Evolutionary conservation across 2,329 filamentous ascomycete genomes (phyloP), one percentile per base, ranked within the genome.

Genomic region (Scleromitrula shiraiana): DNA sequence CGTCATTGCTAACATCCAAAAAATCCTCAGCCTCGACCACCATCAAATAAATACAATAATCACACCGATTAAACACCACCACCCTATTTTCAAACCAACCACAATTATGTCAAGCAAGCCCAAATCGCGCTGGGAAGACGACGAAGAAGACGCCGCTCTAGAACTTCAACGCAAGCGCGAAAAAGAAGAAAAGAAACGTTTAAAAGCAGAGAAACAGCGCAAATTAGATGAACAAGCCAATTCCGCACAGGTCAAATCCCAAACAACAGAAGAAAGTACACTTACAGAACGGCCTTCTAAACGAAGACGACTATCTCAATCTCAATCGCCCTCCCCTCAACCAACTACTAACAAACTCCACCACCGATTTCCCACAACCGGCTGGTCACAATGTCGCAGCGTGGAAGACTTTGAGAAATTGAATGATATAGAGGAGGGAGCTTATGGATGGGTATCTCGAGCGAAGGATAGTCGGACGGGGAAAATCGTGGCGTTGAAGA

Each of bases 401-500:
- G 84, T 95, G 22, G 85, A 91, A 62, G 83, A 88, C 62, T 98
- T 90, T 68, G 87, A 96, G 61, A 85, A 87, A 57, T 74, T 98
- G 49, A 98, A 98, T 66, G 86, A 93, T 64, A 98, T 98, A 60
- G 93, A 97, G 67, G 93, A 98, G 70, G 93, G 93, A 29, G 89
- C 89, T 7, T 98, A 98, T 67, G 93, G 93, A 38, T 91, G 83
- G 78, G 93, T 98, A 4, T 90, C 90, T 46, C 77, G 93, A 50
- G 93, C 89, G 10, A 82, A 76, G 53, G 84, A 94, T 59, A 72
- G 76, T 26, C 70, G 73, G 4, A 91, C 86, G 0, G 85, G 86
- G 27, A 78, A 83, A 49, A 76, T 98, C 6, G 90, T 97, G 17
- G 93, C 93, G 12, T 72, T 98, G 55, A 98, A 98, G 73, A 84